A percentile compares a stretch with the other conserved stretches of the same genome.
phyloP scores from a whole-genome alignment of 1,139 yeast species.

The Kodamaea plutei region DNA sequence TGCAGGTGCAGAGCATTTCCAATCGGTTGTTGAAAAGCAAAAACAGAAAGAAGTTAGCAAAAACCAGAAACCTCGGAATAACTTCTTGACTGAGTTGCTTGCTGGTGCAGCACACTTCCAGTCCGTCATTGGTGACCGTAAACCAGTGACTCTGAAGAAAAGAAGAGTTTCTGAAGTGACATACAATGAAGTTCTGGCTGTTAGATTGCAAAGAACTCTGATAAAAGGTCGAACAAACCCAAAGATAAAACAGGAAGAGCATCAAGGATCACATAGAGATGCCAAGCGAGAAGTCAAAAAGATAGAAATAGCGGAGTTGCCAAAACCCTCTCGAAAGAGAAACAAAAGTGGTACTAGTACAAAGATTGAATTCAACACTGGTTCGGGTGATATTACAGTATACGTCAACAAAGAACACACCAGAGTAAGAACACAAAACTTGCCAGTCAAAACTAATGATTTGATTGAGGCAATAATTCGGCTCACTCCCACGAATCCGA shows the following conservation, averaged over 20 bases:
- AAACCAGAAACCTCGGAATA: no score
- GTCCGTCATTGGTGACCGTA: constrained; percentile 32
- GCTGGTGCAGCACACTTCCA: constrained; percentile 28
- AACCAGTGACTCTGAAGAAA: constrained; percentile 26
- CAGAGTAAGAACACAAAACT: background rate
- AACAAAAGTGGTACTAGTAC: background rate
- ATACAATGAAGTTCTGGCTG: constrained; percentile 13
- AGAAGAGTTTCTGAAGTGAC: constrained; percentile 26
- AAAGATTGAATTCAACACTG: constrained; percentile 2
- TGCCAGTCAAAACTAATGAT: background rate
- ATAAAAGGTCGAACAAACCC: no score
- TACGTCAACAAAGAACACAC: background rate
- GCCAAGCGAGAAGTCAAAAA: background rate
- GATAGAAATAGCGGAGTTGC: background rate
- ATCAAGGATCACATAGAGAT: background rate
- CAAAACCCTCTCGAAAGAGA: no score
- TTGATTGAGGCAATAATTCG: background rate
- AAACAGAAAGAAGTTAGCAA: no score
- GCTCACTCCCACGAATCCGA: background rate
- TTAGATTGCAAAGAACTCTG: background rate
- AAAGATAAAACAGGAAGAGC: background rate
- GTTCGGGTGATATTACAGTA: background rate
- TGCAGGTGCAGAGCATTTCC: no score
- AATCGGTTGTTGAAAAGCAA: no score
- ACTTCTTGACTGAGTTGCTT: no score